Conservation (phyloP, 345 rosid genomes). For the Viola odorata region DNA sequence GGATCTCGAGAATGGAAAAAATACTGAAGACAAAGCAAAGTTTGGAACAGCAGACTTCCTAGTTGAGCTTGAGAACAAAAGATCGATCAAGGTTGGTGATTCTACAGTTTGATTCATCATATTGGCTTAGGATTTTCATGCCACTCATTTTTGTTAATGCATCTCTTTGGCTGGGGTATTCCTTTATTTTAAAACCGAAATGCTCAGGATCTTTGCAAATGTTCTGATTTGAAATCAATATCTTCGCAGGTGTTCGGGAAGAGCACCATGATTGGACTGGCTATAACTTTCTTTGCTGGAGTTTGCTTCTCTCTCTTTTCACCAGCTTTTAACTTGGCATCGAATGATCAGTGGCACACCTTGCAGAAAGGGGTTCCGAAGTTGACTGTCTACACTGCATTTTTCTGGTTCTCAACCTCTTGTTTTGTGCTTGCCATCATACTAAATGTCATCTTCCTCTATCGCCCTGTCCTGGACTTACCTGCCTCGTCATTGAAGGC, state of each 20-base stretch:
- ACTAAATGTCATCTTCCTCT: constrained; percentile 56
- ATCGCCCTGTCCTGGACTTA: constrained; percentile 48
- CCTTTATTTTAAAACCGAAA: neutral
- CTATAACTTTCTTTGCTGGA: constrained; percentile 65
- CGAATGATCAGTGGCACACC: constrained; percentile 80
- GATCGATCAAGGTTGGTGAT: constrained; percentile 63
- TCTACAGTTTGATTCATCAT: neutral
- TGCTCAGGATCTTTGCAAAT: no score
- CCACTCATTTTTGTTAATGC: neutral
- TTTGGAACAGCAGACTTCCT: constrained; percentile 56
- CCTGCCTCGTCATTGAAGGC: constrained; percentile 62
- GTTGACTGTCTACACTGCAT: constrained; percentile 65
- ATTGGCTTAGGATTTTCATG: neutral
- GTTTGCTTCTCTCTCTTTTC: constrained; percentile 78
- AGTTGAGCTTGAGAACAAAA: constrained; percentile 55
- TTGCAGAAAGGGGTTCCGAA: constrained; percentile 66
- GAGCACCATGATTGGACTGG: constrained; percentile 52
- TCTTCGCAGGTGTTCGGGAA: constrained; percentile 60
- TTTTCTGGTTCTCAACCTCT: constrained; percentile 70
- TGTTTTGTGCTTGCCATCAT: constrained; percentile 50
- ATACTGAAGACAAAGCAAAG: constrained; percentile 26
- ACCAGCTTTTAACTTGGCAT: constrained; percentile 81
- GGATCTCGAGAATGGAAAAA: constrained; percentile 34
- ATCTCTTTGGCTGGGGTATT: neutral
- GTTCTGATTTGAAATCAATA: neutral